Evolutionary conservation across 1,284 basidiomycete species (phyloP).

Genomic region (Trichosporon inkin): DNA sequence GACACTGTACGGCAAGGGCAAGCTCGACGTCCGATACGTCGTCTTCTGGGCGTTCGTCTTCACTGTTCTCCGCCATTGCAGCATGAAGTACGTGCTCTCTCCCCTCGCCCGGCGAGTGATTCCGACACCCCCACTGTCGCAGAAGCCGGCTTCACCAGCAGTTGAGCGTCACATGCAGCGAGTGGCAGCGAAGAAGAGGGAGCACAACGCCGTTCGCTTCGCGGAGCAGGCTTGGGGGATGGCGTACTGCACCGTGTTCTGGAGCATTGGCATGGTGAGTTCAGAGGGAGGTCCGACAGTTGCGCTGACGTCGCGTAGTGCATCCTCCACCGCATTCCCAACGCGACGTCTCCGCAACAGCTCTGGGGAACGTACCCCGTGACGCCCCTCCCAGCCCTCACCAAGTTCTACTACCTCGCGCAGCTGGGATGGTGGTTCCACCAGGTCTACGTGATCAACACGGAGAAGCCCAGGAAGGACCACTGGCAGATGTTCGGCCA

Average conservation of each 20-base stretch:
- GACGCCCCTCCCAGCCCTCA: constrained; percentile 65
- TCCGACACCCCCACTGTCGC: background rate
- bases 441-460: constrained; percentile 84
- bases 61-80: constrained; percentile 69
- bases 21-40: constrained; percentile 66
- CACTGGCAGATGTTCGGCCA: constrained; percentile 94
- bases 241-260: constrained; percentile 72
- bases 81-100: constrained; percentile 67
- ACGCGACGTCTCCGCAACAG: constrained; percentile 63
- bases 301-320: constrained; percentile 56
- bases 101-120: constrained; percentile 49
- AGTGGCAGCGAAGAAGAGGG: constrained; percentile 39
- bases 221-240: constrained; percentile 92
- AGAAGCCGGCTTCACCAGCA: constrained; percentile 6
- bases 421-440: constrained; percentile 93
- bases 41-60: constrained; percentile 70
- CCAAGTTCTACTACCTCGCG: constrained; percentile 88
- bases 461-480: constrained; percentile 89
- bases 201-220: constrained; percentile 74
- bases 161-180: constrained; percentile 11
- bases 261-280: constrained; percentile 77
- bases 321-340: constrained; percentile 69
- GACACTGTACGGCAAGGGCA: constrained; percentile 60
- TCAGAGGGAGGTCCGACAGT: background rate
- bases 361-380: constrained; percentile 83